Base-by-base conservation (phyloP, 108 stramenopile genomes). In the Nitzschia sp. region DNA sequence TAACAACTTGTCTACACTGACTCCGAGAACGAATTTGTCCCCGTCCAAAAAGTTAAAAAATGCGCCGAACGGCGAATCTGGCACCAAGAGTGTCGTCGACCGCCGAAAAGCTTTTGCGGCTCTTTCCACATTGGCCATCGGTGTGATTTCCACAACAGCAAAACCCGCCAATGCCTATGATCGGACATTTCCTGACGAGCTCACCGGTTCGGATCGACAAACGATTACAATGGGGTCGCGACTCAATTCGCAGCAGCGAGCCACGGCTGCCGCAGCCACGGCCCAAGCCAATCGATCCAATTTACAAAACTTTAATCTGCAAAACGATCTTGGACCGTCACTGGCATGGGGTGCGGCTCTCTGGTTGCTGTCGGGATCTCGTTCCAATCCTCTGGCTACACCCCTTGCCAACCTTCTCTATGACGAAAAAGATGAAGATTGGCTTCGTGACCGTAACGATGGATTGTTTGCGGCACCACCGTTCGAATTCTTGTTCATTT, bases 341-440 rank as follows among this genome's bases (percentile, higher is more conserved):
- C 35, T 74, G 25, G 34, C 76, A 0, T 95, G 90, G 89, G 85
- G 82, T 25, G 67, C 77, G 19, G 93, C 90, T 2, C 27, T 95
- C 18, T 95, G 89, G 85, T 74, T 92, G 23, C 46, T 82, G 13
- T 57, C 74, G 0, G 93, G 93, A 54, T 86, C 85, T 26, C 78
- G 93, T 8, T 83, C 81, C 47, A 90, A 87, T 76, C 89, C 89
- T 0, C 25, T 95, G 11, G 84, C 90, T 1, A 85, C 77, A 13
- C 90, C 90, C 0, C n/a, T 95, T n/a, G 93, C 88, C 29, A 91
- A 95, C 46, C 63, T 85, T 1, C 46, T 95, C 48, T 95, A 89
- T 49, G 72, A 85, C 42, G 75, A 64, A 17, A 59, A 82, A 27
- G 38, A 78, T 26, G 70, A 78, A 71, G 56, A 71, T 24, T 95